Evolutionary conservation across 139 green algal genomes (phyloP).

Genomic region (Choricystis sp.): DNA sequence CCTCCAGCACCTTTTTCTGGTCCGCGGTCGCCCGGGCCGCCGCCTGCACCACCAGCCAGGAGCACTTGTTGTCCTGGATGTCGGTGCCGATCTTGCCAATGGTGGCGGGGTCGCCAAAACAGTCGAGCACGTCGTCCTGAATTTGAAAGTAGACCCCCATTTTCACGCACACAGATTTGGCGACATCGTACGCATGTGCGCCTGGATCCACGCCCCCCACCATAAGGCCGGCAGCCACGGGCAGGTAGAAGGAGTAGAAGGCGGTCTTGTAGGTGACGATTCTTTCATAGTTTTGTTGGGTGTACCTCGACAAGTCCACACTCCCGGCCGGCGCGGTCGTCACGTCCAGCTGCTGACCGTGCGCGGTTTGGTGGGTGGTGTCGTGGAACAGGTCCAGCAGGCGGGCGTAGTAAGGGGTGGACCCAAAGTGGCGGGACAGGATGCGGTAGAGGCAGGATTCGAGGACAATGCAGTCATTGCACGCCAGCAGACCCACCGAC

Average conservation of each 20-base stretch:
- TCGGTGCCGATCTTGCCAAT: slow-evolving; percentile 97
- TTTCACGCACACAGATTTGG: slow-evolving; percentile 62
- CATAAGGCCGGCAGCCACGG: slow-evolving; percentile 76
- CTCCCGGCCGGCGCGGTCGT: slow-evolving; percentile 78
- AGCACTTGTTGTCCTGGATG: slow-evolving; percentile 98
- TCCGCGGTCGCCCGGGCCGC: slow-evolving; percentile 51
- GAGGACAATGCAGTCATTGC: slow-evolving; percentile 96
- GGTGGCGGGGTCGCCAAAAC: slow-evolving; percentile 76
- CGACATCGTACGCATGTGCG: slow-evolving; percentile 24
- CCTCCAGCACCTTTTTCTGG: slow-evolving; percentile 71
- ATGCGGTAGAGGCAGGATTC: slow-evolving; percentile 88
- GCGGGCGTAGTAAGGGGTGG: slow-evolving; percentile 32
- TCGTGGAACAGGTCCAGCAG: slow-evolving; percentile 95
- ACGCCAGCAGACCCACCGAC: slow-evolving; percentile 84
- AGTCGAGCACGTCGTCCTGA: slow-evolving; percentile 97
- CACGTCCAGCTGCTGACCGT: slow-evolving; percentile 91
- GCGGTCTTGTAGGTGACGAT: slow-evolving; percentile 94
- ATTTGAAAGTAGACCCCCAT: slow-evolving; percentile 97
- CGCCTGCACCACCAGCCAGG: slow-evolving; percentile 89
- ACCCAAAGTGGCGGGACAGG: slow-evolving; percentile 21
- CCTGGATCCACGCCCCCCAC: slow-evolving; percentile 52
- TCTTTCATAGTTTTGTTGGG: slow-evolving; percentile 74
- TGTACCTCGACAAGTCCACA: slow-evolving; percentile 71
- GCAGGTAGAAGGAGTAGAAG: slow-evolving; percentile 95
- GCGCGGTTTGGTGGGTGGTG: slow-evolving; percentile 82